Evolutionary conservation across 2,329 filamentous ascomycete genomes (phyloP), one percentile per base, ranked within the genome.

Genomic region (Thermoascus crustaceus): DNA sequence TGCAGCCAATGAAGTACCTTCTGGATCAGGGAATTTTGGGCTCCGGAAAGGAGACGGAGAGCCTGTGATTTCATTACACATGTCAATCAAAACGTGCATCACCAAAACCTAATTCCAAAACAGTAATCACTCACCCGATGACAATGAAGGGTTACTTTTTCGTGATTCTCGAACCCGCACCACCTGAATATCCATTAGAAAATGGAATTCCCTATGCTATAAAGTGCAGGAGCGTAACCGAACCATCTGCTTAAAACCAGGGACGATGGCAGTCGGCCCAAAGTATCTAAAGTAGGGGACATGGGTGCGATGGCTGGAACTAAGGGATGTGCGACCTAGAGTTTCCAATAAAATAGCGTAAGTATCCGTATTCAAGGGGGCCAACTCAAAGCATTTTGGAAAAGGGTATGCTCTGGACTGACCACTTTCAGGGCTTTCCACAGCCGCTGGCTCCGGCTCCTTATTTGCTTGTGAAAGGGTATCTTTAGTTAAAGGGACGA

Each of bases 201-300:
- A n/a, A n/a, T n/a, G n/a, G n/a, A n/a, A n/a, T n/a, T n/a, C n/a
- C n/a, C n/a, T n/a, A n/a, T n/a, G n/a, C n/a, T n/a, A n/a, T 27
- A 21, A 3, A 14, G 10, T 19, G 18, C 5, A 29, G 5, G n/a
- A 21, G n/a, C 20, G n/a, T 11, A 21, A 29, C 30, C 48, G 13
- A 17, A 93, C 84, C 85, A 93, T 93, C 58, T 93, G 85, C 60
- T 93, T 93, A 64, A 87, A 93, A 14, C 86, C 86, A 1, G 86
- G 86, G 34, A 91, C 85, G 52, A 94, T 94, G 43, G 86, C 87
- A 1, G 87, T 94, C 0, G 85, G 85, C 0, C 86, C 87, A 54
- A 94, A 91, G 60, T 91, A 94, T 41, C 87, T 73, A 50, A 94
- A 94, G 56, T 91, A 94, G 0, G 86, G 86, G 44, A 94, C 84